phyloP scores from a whole-genome alignment of 495 filamentous ascomycete genomes.

The Aspergillus taichungensis region DNA sequence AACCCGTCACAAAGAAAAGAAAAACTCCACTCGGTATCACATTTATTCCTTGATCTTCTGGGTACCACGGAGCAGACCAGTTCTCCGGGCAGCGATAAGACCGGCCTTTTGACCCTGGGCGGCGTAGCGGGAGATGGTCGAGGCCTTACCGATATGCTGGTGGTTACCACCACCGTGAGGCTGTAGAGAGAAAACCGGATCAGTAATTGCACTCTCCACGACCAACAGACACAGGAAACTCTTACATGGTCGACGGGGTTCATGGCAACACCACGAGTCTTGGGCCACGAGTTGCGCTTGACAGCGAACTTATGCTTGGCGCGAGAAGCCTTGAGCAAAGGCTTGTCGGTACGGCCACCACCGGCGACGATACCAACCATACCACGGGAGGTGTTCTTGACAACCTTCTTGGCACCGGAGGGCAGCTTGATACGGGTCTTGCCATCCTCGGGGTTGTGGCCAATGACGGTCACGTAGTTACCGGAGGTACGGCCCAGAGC shows the following conservation, averaged over 20 bases:
- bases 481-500: constrained; percentile 91
- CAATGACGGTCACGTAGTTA: constrained; percentile 98
- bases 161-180: constrained; percentile 99
- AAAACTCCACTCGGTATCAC: constrained; percentile 36
- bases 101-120: constrained; percentile 99
- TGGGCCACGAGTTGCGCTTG: constrained; percentile 99
- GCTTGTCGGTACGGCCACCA: constrained; percentile 99
- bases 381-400: constrained; percentile 81
- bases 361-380: constrained; percentile 99
- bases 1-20: constrained; percentile 37
- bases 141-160: constrained; percentile 99
- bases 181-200: constrained; percentile 32
- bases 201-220: constrained; percentile 12
- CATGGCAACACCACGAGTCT: constrained; percentile 99
- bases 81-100: constrained; percentile 98
- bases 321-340: constrained; percentile 94
- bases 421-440: constrained; percentile 99
- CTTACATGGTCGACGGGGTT: constrained; percentile 97
- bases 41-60: constrained; percentile 92
- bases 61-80: constrained; percentile 97
- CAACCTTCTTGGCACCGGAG: constrained; percentile 97
- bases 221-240: background rate
- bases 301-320: constrained; percentile 99
- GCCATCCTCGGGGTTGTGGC: constrained; percentile 97
- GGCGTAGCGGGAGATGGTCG: constrained; percentile 96